phyloP scores from a whole-genome alignment of 306 rosid species.

The Rosa chinensis region DNA sequence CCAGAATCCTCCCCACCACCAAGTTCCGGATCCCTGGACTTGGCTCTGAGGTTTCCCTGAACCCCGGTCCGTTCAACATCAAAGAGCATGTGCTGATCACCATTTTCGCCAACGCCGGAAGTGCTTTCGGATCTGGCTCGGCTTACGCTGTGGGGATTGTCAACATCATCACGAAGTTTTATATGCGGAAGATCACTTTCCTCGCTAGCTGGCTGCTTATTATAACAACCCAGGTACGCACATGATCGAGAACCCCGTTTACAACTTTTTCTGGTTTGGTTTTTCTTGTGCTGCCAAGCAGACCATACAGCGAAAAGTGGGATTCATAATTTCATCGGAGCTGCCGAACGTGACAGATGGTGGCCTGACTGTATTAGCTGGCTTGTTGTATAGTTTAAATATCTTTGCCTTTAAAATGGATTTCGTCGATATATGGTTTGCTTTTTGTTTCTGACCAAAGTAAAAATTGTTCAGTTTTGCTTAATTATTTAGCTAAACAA shows the following conservation, averaged over 20 bases:
- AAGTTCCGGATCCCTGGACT: conserved; percentile 47
- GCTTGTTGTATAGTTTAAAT: not conserved
- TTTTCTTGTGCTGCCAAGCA: not conserved
- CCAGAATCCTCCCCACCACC: conserved; percentile 38
- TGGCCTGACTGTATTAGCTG: not conserved
- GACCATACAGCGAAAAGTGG: not conserved
- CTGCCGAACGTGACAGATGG: not conserved
- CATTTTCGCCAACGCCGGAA: conserved; percentile 74
- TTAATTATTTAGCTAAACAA: not conserved
- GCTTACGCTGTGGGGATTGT: conserved; percentile 65
- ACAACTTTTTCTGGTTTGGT: not conserved
- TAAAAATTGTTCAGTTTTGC: not conserved
- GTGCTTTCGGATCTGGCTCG: conserved; percentile 60
- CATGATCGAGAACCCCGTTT: too few species aligned
- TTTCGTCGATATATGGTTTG: not conserved
- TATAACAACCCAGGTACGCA: conserved; percentile 54
- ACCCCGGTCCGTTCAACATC: conserved; percentile 79
- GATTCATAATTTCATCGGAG: not conserved
- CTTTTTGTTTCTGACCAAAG: not conserved
- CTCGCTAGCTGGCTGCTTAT: conserved; percentile 66
- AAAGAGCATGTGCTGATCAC: conserved; percentile 75
- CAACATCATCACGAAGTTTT: conserved; percentile 57
- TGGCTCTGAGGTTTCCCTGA: conserved; percentile 39
- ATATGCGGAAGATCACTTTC: conserved; percentile 49
- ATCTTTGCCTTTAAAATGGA: not conserved